Evolutionary conservation across 345 rosid species (phyloP).

Genomic region (Isatis tinctoria): DNA sequence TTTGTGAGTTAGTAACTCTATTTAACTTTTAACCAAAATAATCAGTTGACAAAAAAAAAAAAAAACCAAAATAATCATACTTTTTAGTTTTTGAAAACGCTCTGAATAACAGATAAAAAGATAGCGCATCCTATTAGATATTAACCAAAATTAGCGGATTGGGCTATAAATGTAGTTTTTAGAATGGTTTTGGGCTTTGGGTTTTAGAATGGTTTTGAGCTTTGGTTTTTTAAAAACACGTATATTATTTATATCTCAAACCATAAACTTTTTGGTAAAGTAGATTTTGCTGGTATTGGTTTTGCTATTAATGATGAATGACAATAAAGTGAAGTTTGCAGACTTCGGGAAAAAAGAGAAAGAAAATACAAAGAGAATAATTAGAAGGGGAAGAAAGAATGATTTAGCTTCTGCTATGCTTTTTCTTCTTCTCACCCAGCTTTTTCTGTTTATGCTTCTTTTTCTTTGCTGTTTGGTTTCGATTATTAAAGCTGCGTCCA

Average conservation of each 20-base stretch:
- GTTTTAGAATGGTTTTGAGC: too few species aligned
- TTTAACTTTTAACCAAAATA: not conserved
- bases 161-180: not conserved
- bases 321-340: slow-evolving; percentile 19
- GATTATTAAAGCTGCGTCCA: slow-evolving; percentile 13
- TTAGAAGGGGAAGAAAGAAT: slow-evolving; percentile 24
- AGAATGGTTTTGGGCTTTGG: not conserved
- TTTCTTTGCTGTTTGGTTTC: slow-evolving; percentile 26
- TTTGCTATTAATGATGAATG: not conserved
- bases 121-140: not conserved
- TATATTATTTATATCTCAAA: not conserved
- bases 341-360: not conserved
- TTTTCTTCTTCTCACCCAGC: slow-evolving; percentile 3
- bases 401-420: slow-evolving; percentile 16
- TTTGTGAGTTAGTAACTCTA: not conserved
- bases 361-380: slow-evolving; percentile 23
- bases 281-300: not conserved
- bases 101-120: not conserved
- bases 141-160: not conserved
- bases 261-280: not conserved
- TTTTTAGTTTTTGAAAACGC: not conserved
- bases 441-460: slow-evolving; percentile 21
- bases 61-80: not conserved
- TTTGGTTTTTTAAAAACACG: too few species aligned
- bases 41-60: too few species aligned